Evolutionary conservation across 225 moss, liverwort and hornwort genomes (phyloP), one percentile per base, ranked within the genome.

Genomic region (Takakia lepidozioides): DNA sequence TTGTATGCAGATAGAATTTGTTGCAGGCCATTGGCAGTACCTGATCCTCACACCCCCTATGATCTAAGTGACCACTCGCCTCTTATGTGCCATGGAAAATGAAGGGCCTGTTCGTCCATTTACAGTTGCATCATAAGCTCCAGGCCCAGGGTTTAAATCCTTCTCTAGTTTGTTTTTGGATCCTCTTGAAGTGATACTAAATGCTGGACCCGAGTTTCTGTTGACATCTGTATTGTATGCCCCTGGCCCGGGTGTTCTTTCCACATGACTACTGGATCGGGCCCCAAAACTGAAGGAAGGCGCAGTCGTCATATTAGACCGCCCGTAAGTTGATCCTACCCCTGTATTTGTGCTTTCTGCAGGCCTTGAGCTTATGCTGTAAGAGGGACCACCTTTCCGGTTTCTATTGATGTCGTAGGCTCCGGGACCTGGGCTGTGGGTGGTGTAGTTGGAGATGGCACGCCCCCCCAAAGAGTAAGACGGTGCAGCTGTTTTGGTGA

Each of bases 241-340:
- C 4, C 73, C 69, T 0, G 69, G 78, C 0, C 78, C 63, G 0
- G 62, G 78, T 0, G 69, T 78, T 2, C 36, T 32, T 3, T 73
- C 53, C 2, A 54, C 21, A 1, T 56, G 69, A 0, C 0, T 34
- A 11, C 29, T 30, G 0, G 49, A 45, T 2, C 69, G 52, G 7
- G 32, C 32, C 11, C 73, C 66, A 29, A 70, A 73, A 38, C 64
- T 78, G 49, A 73, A 73, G 10, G 66, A 25, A 0, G 69, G 73
- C 23, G 78, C 8, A 5, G 44, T 69, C 63, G 44, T 73, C 36
- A 57, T 63, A 0, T 1, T 69, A 0, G 54, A 73, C 0, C 11
- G 14, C 26, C 68, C 51, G 29, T 54, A 58, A 1, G 48, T 27
- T 2, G 11, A 5, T 4, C 45, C 45, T 2, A 19, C 13, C n/a